Percentiles rank a stretch among this genome's conserved stretches.
Evolutionary conservation across 2,329 filamentous ascomycete genomes (phyloP).

Genomic region (Anisogramma anomala): DNA sequence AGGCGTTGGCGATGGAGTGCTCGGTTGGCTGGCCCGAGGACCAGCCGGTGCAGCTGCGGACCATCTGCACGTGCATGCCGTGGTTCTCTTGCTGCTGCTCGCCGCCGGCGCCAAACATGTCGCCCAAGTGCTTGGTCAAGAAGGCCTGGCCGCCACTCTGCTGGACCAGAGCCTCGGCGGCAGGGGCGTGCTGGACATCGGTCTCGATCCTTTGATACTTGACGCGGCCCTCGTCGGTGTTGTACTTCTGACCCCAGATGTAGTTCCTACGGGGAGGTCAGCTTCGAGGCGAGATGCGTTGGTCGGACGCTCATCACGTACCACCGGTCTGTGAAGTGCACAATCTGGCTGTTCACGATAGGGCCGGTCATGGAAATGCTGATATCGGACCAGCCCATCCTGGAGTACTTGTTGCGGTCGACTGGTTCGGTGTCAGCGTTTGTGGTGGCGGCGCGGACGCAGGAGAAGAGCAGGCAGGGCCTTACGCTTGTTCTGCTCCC

Average conservation of each 20-base stretch:
- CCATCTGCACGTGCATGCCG: slow-evolving; percentile 35
- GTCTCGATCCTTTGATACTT: slow-evolving; percentile 33
- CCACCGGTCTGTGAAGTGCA: slow-evolving; percentile 79
- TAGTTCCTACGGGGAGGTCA: slow-evolving; percentile 51
- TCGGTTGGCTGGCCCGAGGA: slow-evolving; percentile 40
- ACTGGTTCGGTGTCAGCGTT: slow-evolving; percentile 31
- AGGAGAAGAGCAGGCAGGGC: background rate
- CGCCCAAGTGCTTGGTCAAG: slow-evolving; percentile 28
- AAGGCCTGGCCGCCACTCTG: slow-evolving; percentile 18
- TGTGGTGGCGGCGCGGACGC: background rate
- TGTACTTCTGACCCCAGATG: slow-evolving; percentile 75
- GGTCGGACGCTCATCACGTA: slow-evolving; percentile 18
- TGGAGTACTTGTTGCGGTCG: slow-evolving; percentile 63
- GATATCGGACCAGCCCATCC: slow-evolving; percentile 91
- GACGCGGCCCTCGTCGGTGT: slow-evolving; percentile 31
- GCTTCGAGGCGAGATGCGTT: background rate
- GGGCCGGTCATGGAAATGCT: slow-evolving; percentile 64
- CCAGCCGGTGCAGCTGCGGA: slow-evolving; percentile 36
- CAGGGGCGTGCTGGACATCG: slow-evolving; percentile 17
- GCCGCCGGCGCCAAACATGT: slow-evolving; percentile 25
- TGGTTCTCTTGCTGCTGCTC: slow-evolving; percentile 17
- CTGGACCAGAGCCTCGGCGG: slow-evolving; percentile 15
- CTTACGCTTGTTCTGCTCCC: slow-evolving; percentile 68
- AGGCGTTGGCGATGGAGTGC: slow-evolving; percentile 81
- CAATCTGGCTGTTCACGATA: slow-evolving; percentile 60